Conservation (phyloP, 148 eudicot genomes). For the Nyssa sinensis region DNA sequence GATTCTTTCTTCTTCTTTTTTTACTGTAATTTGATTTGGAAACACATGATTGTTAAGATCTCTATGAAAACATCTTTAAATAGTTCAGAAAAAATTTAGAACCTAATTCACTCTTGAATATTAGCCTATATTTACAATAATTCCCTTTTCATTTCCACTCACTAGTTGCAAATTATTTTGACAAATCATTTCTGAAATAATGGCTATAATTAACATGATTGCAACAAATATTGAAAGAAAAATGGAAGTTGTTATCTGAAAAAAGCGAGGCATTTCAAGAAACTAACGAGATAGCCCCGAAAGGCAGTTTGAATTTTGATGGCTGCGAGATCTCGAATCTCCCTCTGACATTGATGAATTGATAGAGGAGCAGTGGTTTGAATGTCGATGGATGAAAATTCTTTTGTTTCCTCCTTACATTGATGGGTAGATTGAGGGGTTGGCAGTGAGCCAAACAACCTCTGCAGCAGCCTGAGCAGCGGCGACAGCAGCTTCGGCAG, state of each 20-base stretch:
- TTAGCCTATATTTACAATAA: not conserved
- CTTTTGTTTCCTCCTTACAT: constrained; percentile 13
- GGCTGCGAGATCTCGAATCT: constrained; percentile 37
- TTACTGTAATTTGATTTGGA: not conserved
- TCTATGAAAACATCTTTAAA: not conserved
- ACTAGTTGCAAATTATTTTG: not conserved
- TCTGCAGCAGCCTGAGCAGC: constrained; percentile 4
- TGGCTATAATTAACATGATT: not conserved
- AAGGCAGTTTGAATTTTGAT: constrained; percentile 70
- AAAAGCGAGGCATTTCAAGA: not conserved
- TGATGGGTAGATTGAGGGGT: constrained; percentile 7
- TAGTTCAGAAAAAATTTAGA: not conserved
- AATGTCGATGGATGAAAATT: constrained; percentile 26
- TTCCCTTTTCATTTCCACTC: not conserved
- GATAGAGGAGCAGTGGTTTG: constrained; percentile 17
- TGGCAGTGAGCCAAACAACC: not conserved
- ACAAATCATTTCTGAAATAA: not conserved
- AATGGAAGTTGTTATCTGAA: not conserved
- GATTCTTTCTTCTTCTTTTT: not conserved
- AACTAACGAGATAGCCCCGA: constrained; percentile 65
- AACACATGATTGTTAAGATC: not conserved
- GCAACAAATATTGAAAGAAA: not conserved
- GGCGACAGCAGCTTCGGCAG: not conserved
- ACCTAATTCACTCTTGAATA: not conserved
- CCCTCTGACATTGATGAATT: constrained; percentile 5